Percentiles rank a stretch among this genome's conserved stretches.
phyloP scores from a whole-genome alignment of 768 basidiomycete species.

The Trametes maxima region DNA sequence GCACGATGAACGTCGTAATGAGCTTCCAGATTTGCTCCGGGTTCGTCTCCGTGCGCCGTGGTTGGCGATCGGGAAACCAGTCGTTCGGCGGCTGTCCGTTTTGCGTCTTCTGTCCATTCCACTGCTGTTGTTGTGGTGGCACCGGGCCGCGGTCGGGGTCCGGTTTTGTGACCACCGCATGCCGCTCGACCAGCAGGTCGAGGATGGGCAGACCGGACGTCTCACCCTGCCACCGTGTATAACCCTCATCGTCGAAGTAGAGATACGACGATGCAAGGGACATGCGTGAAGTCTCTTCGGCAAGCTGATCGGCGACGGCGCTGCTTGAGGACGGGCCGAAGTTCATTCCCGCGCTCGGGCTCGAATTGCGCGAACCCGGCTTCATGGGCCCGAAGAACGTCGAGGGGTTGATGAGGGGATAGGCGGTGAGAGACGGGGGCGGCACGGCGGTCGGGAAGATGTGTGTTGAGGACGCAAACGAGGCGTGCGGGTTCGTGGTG shows the following conservation, averaged over 20 bases:
- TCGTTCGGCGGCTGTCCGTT: slow-evolving; percentile 36
- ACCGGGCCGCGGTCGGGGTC: slow-evolving; percentile 34
- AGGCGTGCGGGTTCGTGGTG: slow-evolving; percentile 37
- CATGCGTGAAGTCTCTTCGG: slow-evolving; percentile 62
- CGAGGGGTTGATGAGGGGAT: slow-evolving; percentile 80
- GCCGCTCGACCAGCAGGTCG: slow-evolving; percentile 78
- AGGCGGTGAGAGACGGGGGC: slow-evolving; percentile 76
- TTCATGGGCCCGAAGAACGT: slow-evolving; percentile 66
- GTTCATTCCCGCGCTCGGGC: slow-evolving; percentile 37
- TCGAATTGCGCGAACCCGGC: slow-evolving; percentile 48
- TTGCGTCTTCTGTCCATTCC: slow-evolving; percentile 13
- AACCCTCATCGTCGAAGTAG: slow-evolving; percentile 86
- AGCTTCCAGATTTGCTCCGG: slow-evolving; percentile 87
- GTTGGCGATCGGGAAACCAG: slow-evolving; percentile 86
- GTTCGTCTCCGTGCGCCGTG: slow-evolving; percentile 74
- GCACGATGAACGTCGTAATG: slow-evolving; percentile 82
- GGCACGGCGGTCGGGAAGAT: slow-evolving; percentile 60
- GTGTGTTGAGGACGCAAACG: slow-evolving; percentile 44
- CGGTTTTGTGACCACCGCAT: slow-evolving; percentile 43
- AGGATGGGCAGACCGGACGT: slow-evolving; percentile 90
- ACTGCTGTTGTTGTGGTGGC: slow-evolving; percentile 17
- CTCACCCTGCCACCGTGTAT: slow-evolving; percentile 90
- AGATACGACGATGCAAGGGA: slow-evolving; percentile 78
- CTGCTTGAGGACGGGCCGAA: slow-evolving; percentile 7
- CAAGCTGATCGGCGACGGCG: slow-evolving; percentile 46